These are phyloP conservation scores for Achaetomiella virescens DNA, from an alignment of 495 filamentous ascomycete species.

Conservation along the genomic window DNA sequence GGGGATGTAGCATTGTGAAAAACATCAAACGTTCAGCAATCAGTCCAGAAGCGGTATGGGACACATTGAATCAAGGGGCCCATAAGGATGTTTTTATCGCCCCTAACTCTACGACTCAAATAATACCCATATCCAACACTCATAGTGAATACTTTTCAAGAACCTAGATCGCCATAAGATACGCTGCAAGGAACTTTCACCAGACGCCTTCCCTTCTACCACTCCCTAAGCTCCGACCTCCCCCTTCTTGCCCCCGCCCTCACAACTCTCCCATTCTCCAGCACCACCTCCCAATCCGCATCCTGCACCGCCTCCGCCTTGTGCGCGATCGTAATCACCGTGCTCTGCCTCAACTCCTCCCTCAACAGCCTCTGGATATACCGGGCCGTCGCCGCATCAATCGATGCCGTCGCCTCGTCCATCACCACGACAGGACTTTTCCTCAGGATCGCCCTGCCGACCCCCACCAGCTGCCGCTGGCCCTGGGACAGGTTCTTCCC, in stretches of 20 bases:
- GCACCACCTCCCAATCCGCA: slow-evolving; percentile 64
- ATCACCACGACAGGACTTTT: slow-evolving; percentile 57
- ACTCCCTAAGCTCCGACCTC: background rate
- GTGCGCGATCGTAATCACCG: slow-evolving; percentile 84
- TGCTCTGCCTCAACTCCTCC: slow-evolving; percentile 69
- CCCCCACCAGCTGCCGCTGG: slow-evolving; percentile 54
- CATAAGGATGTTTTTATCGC: no score
- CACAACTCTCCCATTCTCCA: slow-evolving; percentile 58
- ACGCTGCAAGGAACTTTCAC: no score
- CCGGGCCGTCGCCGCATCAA: slow-evolving; percentile 71
- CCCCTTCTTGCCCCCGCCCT: slow-evolving; percentile 19
- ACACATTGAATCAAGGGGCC: no score
- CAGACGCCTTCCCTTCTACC: background rate
- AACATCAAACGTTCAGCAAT: no score
- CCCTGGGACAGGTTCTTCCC: slow-evolving; percentile 58
- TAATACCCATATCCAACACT: no score
- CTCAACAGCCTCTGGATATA: slow-evolving; percentile 70
- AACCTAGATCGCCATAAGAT: no score
- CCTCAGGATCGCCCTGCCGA: slow-evolving; percentile 53
- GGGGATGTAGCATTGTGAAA: no score
- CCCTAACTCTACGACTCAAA: no score
- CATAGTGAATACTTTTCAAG: no score
- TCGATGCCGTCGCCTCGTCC: slow-evolving; percentile 81
- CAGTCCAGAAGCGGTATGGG: no score
- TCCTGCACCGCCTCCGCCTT: slow-evolving; percentile 72